Evolutionary conservation across 495 filamentous ascomycete genomes (phyloP).

Genomic region (Penicillium coprophilum): DNA sequence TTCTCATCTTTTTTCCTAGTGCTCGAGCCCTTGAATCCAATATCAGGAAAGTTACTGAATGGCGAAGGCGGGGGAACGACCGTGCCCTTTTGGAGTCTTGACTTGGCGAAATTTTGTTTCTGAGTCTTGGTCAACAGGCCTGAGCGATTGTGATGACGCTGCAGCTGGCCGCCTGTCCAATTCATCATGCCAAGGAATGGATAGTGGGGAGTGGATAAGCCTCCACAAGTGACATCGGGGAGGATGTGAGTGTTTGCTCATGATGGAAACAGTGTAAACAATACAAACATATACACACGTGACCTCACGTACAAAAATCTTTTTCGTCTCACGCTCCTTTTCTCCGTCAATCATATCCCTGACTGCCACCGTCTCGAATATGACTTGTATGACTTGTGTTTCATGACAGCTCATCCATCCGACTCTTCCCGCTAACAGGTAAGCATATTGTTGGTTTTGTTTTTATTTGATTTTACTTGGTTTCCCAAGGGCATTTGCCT

Average conservation of each 20-base stretch:
- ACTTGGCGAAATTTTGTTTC: conserved; percentile 32
- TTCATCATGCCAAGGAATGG: conserved; percentile 34
- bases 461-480: conserved; percentile 9
- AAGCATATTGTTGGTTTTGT: conserved; percentile 11
- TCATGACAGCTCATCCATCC: conserved; percentile 8
- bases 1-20: conserved; percentile 6
- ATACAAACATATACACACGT: neutral
- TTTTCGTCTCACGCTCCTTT: conserved; percentile 4
- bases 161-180: conserved; percentile 48
- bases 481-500: neutral
- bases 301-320: neutral
- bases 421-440: conserved; percentile 14
- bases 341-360: conserved; percentile 10
- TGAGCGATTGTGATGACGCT: conserved; percentile 36
- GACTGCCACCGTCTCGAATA: neutral
- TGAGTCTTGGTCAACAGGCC: conserved; percentile 26
- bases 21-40: conserved; percentile 6
- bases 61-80: conserved; percentile 9
- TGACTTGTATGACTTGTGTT: conserved; percentile 5
- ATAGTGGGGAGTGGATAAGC: neutral
- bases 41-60: conserved; percentile 18
- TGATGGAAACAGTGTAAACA: neutral
- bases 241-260: neutral
- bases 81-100: conserved; percentile 21
- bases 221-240: neutral